Base-by-base conservation (phyloP, 768 basidiomycete genomes). In the Mycena indigotica region DNA sequence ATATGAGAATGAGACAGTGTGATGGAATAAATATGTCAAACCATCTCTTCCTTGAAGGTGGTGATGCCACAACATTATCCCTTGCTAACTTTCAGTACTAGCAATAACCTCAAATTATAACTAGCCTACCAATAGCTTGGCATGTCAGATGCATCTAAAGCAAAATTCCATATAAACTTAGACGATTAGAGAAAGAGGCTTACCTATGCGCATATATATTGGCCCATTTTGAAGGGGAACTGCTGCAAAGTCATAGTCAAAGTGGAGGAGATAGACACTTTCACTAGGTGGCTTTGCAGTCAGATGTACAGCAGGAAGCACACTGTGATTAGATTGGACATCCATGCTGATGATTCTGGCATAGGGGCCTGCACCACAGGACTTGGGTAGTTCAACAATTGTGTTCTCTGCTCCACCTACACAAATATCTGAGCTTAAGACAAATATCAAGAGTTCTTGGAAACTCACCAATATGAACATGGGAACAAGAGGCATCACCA, bases 301-400 rank as follows among this genome's bases (percentile, higher is more conserved):
- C 8, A 17, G 10, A 35, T 35, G 32, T 17, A 35, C 10, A 35
- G 8, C 17, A 17, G 8, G 49, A 29, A 65, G 51, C n/a, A 57
- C 38, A 28, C 38, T 61, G 35, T 67, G 64, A 41, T 67, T 54
- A 23, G 54, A 21, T 32, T 67, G 66, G 19, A 55, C 52, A 6
- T 55, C 56, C 10, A 67, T 32, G 32, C 50, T 50, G 19, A 62
- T 60, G 25, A 67, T 51, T 15, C 66, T 54, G 25, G 60, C 66
- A 26, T 67, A 67, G 19, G 66, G 66, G 2, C 66, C 66, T 23
- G 63, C 56, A 10, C 66, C 66, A 60, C 66, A 67, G n/a, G 52
- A 49, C 26, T 61, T 62, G 4, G 66, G 66, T 50, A 67, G 48
- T 53, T 59, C 35, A 29, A 65, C 60, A 39, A 67, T 67, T 15